Conservation (phyloP, 1,139 yeast genomes). For the Kazachstania sp. region DNA sequence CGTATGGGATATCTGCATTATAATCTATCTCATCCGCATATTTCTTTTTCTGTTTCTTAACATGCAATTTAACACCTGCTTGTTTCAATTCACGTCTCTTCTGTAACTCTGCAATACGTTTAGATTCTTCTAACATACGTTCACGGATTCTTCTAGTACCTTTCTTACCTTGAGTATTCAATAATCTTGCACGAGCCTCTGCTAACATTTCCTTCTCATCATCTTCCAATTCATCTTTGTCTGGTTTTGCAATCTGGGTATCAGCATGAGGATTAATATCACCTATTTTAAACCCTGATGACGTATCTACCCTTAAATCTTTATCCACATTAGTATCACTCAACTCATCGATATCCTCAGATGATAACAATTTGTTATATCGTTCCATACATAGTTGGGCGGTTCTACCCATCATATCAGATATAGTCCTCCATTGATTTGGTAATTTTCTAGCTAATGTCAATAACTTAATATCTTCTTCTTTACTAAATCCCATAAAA, state of each 20-base stretch:
- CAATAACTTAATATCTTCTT: constrained; percentile 69
- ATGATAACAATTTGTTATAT: constrained; percentile 54
- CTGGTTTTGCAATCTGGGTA: constrained; percentile 76
- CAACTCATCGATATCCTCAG: constrained; percentile 10
- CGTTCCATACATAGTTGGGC: constrained; percentile 86
- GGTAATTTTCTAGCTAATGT: constrained; percentile 66
- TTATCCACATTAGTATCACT: constrained; percentile 32
- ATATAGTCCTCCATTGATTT: constrained; percentile 90
- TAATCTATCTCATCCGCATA: constrained; percentile 67
- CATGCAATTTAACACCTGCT: constrained; percentile 62
- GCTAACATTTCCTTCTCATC: constrained; percentile 88
- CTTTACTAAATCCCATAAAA: constrained; percentile 59
- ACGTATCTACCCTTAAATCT: constrained; percentile 36
- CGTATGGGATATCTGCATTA: constrained; percentile 75
- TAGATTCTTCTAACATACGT: constrained; percentile 64
- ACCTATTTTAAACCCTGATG: constrained; percentile 35
- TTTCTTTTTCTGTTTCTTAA: constrained; percentile 38
- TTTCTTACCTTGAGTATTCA: constrained; percentile 91
- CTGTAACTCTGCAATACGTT: constrained; percentile 66
- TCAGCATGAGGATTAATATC: constrained; percentile 68
- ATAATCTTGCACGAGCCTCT: constrained; percentile 86
- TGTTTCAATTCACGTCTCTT: constrained; percentile 78
- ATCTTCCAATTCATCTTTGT: constrained; percentile 69
- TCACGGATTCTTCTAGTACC: constrained; percentile 89
- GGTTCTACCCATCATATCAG: constrained; percentile 72